Evolutionary conservation across 2,329 filamentous ascomycete species (phyloP), one percentile per base, ranked within the genome.

Genomic region (Conoideocrella luteorostrata): DNA sequence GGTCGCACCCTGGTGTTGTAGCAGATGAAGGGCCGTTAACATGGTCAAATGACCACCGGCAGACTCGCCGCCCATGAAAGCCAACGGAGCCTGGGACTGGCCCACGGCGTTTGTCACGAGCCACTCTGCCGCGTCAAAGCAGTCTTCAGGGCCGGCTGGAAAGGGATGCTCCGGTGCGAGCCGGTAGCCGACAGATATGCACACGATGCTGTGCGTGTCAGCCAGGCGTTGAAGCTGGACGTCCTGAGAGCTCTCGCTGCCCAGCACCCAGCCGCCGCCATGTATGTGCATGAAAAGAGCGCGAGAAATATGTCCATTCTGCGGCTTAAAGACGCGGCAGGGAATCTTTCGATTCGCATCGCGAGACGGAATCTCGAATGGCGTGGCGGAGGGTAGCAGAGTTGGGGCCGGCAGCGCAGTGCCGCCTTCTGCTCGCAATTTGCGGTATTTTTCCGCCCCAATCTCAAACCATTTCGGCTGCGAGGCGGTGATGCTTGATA

Each of bases 111-210:
- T 20, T 5, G 15, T n/a, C 7, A 37, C 34, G 15, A 37, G 34
- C 34, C 34, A 37, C 22, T 37, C 34, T 20, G 34, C 34, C 20
- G n/a, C 34, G 34, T 37, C 34, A n/a, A 21, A 37, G 34, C 18
- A 37, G n/a, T 37, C 34, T 15, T 22, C 7, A 5, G 34, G 34
- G 22, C 34, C 34, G 9, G 34, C 34, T 5, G 34, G 34, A n/a
- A 37, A 37, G 5, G 34, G 34, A 37, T 37, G 34, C 34, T 37
- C 34, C 9, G 34, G 34, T 18, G 34, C 34, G 22, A 37, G 34
- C n/a, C 34, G 6, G 34, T 37, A 37, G 2, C 36, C 36, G 3
- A 39, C 36, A 10, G 36, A 39, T 15, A 39, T 9, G 34, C 20
- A 24, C 5, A 15, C 36, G 15, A 39, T 39, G 20, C 17, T 13